Evolutionary conservation across 805 yeast genomes (phyloP).

Genomic region (Trichomonascus vanleenenianus): DNA sequence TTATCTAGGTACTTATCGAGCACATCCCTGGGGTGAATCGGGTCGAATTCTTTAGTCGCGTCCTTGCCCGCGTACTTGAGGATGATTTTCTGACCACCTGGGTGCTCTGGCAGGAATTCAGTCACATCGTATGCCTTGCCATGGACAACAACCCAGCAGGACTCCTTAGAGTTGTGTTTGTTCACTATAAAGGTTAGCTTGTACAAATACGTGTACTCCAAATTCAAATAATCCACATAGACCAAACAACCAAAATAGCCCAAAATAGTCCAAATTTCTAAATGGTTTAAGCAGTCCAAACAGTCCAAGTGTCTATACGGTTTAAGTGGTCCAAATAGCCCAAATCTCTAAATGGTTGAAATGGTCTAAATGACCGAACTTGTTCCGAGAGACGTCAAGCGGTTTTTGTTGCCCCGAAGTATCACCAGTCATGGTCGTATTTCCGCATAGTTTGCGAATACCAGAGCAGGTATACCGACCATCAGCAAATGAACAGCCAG

Average conservation of each 20-base stretch:
- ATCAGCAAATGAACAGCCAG: too few relatives aligned
- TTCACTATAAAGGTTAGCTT: conserved; percentile 31
- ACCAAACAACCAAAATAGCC: not conserved
- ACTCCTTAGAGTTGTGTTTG: conserved; percentile 49
- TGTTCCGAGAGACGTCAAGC: too few relatives aligned
- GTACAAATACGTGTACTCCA: not conserved
- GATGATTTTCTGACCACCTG: conserved; percentile 53
- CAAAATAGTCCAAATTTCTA: not conserved
- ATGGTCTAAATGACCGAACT: too few relatives aligned
- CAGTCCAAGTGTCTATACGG: not conserved
- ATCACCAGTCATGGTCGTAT: too few relatives aligned
- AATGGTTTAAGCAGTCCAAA: not conserved
- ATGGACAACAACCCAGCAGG: conserved; percentile 81
- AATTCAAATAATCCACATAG: not conserved
- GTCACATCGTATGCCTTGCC: conserved; percentile 75
- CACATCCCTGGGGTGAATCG: conserved; percentile 87
- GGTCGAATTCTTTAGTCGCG: conserved; percentile 78
- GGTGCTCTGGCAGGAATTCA: conserved; percentile 48
- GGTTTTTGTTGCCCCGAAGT: too few relatives aligned
- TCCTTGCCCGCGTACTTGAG: conserved; percentile 60
- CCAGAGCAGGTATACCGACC: too few relatives aligned
- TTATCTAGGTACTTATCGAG: conserved; percentile 52
- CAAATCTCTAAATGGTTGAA: too few relatives aligned
- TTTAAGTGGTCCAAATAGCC: too few relatives aligned
- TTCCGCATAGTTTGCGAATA: too few relatives aligned